Percentiles rank a stretch among this genome's conserved stretches.
Evolutionary conservation across 2,329 filamentous ascomycete species (phyloP).

Genomic region (Epichloe sp.): DNA sequence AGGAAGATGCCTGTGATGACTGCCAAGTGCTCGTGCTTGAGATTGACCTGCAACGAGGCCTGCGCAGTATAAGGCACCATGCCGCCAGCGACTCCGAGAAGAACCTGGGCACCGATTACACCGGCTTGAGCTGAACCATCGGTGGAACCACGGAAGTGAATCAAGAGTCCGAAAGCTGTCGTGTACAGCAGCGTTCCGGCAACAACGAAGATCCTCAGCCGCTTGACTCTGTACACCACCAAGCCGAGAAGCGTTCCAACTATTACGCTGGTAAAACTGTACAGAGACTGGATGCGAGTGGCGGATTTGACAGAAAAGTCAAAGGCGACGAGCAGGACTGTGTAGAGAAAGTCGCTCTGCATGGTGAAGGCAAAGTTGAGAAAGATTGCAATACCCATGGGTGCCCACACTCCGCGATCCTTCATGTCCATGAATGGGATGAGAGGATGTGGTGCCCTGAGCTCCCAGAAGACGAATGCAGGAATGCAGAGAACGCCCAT

Average conservation of each 20-base stretch:
- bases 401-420: slow-evolving; percentile 35
- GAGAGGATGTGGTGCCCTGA: slow-evolving; percentile 41
- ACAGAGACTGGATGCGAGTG: slow-evolving; percentile 35
- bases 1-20: slow-evolving; percentile 41
- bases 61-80: slow-evolving; percentile 45
- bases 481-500: slow-evolving; percentile 45
- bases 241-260: slow-evolving; percentile 34
- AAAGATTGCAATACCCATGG: slow-evolving; percentile 26
- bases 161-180: slow-evolving; percentile 41
- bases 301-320: slow-evolving; percentile 33
- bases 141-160: slow-evolving; percentile 35
- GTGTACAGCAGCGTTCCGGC: slow-evolving; percentile 42
- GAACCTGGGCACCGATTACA: slow-evolving; percentile 46
- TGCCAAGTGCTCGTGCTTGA: slow-evolving; percentile 41
- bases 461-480: slow-evolving; percentile 45
- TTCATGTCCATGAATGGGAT: slow-evolving; percentile 39
- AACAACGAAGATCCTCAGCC: slow-evolving; percentile 39
- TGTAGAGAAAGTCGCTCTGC: slow-evolving; percentile 36
- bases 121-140: slow-evolving; percentile 36
- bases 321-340: slow-evolving; percentile 40
- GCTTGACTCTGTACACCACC: slow-evolving; percentile 33
- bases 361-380: slow-evolving; percentile 32
- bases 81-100: slow-evolving; percentile 45
- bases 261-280: slow-evolving; percentile 35
- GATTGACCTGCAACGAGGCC: slow-evolving; percentile 44